Percentiles rank a stretch among this genome's conserved stretches.
These are phyloP conservation scores for Tetrahymena thermophila DNA, from an alignment of 73 alveolate genomes.

Conservation along the genomic window DNA sequence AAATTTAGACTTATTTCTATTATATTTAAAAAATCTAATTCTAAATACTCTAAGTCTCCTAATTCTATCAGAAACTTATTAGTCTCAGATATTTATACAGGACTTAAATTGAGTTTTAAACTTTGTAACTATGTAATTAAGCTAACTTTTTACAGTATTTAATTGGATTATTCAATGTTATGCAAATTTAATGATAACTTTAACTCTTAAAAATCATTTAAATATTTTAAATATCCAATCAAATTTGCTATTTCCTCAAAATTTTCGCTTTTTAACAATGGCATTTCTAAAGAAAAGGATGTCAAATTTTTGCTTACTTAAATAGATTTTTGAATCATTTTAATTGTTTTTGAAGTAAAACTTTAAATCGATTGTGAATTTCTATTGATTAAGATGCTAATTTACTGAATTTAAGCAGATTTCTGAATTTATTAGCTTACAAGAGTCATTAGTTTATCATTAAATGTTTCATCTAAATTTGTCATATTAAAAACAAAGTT, in stretches of 20 bases:
- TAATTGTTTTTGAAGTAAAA: not conserved
- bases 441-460: not conserved
- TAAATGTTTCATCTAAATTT: not conserved
- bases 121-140: not conserved
- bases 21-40: too few species aligned
- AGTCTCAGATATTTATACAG: not conserved
- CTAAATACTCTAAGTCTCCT: not conserved
- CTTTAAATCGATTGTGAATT: not conserved
- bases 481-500: not conserved
- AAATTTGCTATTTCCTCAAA: not conserved
- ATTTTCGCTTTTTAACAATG: not conserved
- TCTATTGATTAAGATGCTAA: not conserved
- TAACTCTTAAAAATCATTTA: not conserved
- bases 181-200: not conserved
- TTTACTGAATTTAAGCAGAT: not conserved
- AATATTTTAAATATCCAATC: not conserved
- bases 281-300: not conserved
- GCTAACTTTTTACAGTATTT: not conserved
- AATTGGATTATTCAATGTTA: not conserved
- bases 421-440: not conserved
- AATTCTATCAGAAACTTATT: not conserved
- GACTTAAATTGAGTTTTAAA: not conserved
- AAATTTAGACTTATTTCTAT: too few species aligned
- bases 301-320: not conserved
- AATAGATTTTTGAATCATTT: not conserved